A percentile compares a stretch with the other conserved stretches of the same genome.
phyloP scores from a whole-genome alignment of 768 basidiomycete genomes.

The Russula foetens region DNA sequence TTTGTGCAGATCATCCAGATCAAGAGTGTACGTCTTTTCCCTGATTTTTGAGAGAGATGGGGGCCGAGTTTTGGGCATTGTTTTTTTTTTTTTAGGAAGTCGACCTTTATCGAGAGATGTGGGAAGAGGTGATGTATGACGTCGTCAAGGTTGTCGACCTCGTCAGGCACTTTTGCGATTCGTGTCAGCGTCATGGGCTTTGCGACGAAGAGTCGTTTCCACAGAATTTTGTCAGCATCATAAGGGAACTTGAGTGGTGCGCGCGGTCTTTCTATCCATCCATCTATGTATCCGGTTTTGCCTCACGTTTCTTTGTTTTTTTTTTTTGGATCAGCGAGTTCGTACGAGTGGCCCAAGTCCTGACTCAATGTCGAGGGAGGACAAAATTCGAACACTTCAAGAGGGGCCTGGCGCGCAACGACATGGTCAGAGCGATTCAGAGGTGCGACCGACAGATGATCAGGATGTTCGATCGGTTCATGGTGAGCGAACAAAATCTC shows the following conservation, averaged over 20 bases:
- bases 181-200: background rate
- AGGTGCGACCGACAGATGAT: slow-evolving; percentile 11
- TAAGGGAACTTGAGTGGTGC: slow-evolving; percentile 6
- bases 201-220: slow-evolving; percentile 4
- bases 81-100: slow-evolving; percentile 7
- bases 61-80: too few relatives aligned
- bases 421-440: slow-evolving; percentile 4
- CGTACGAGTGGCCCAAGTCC: background rate
- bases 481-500: background rate
- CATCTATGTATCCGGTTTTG: too few relatives aligned
- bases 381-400: slow-evolving; percentile 5
- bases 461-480: slow-evolving; percentile 11
- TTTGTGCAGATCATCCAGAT: slow-evolving; percentile 7
- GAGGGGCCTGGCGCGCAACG: slow-evolving; percentile 1
- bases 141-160: slow-evolving; percentile 8
- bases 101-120: slow-evolving; percentile 5
- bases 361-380: slow-evolving; percentile 8
- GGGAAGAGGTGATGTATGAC: slow-evolving; percentile 14
- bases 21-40: slow-evolving; percentile 5
- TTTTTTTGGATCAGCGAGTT: background rate
- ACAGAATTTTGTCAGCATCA: background rate
- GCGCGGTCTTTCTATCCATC: background rate
- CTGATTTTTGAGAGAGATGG: background rate
- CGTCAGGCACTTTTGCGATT: background rate
- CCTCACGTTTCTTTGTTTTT: background rate